Base-by-base conservation (phyloP, 2,329 filamentous ascomycete genomes). In the Neurospora crassa region DNA sequence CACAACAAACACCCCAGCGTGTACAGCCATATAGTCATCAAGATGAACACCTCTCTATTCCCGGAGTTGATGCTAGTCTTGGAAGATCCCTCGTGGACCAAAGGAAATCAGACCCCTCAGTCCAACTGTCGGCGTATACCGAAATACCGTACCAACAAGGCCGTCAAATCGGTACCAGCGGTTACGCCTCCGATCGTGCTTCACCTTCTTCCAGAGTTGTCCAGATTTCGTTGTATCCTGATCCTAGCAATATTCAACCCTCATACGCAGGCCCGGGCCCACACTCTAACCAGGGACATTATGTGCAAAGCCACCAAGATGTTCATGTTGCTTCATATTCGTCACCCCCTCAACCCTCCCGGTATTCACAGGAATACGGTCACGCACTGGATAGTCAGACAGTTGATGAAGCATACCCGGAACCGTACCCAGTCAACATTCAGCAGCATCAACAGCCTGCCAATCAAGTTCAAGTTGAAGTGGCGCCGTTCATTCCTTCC, bases 401-500 rank as follows among this genome's bases (percentile, higher is more conserved):
- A 37, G 53, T 8, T 16, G 29, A 37, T 29, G 16, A 37, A 3
- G 29, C 14, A 37, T 63, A 63, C 14, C 16, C 29, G 16, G 29
- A 63, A 63, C 29, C 53, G 53, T 37, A 63, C 29, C 53, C 24
- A 16, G 24, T n/a, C 53, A 37, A 37, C 16, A 63, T 37, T 37
- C 53, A 63, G 29, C 53, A 63, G 24, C 24, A 63, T 37, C 53
- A 37, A 34, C 53, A 63, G 53, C 53, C 29, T 63, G 53, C 53
- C 29, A 34, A 37, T 29, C 53, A 37, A 63, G 24, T 63, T 24
- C 53, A 63, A 18, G 53, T 29, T 63, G 14, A 63, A 37, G 53
- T 63, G 53, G 53, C 11, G 67, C 74, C 74, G 10, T 77, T 78
- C 43, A 71, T 76, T 69, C 76, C 75, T 8, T 68, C 73, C 5